phyloP scores from a whole-genome alignment of 441 rosid species.

The Aquilaria agallochum region DNA sequence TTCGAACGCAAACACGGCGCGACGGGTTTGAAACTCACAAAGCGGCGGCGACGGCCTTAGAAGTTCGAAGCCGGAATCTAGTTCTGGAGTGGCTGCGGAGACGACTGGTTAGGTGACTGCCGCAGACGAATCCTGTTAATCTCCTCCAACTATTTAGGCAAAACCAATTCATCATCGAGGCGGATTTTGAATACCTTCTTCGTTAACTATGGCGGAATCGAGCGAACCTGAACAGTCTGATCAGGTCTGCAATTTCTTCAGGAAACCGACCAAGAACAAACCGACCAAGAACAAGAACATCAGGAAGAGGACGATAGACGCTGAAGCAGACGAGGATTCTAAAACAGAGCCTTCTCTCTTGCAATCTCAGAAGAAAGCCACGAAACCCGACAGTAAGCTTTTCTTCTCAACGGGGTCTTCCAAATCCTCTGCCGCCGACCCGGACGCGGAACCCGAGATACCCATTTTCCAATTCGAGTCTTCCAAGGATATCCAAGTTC shows the following conservation, averaged over 20 bases:
- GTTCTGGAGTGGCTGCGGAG: too few relatives aligned
- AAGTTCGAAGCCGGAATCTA: too few relatives aligned
- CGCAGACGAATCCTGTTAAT: too few relatives aligned
- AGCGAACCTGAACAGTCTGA: conserved; percentile 34
- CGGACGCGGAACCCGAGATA: conserved; percentile 27
- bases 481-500: conserved; percentile 86
- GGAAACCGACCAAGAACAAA: conserved; percentile 70
- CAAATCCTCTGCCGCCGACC: conserved; percentile 26
- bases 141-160: too few relatives aligned
- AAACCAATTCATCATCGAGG: too few relatives aligned
- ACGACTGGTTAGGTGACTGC: too few relatives aligned
- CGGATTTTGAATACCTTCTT: background rate
- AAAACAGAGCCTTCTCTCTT: conserved; percentile 39
- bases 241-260: conserved; percentile 75
- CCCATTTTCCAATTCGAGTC: conserved; percentile 74
- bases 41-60: too few relatives aligned
- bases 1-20: too few relatives aligned
- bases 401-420: conserved; percentile 71
- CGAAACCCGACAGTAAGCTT: conserved; percentile 51
- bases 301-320: conserved; percentile 56
- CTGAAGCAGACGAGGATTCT: conserved; percentile 61
- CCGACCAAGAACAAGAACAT: conserved; percentile 71
- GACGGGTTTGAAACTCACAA: too few relatives aligned
- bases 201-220: conserved; percentile 39
- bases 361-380: conserved; percentile 44